Conservation (phyloP, 2,329 filamentous ascomycete species). For the Chaetomium olivaceum region DNA sequence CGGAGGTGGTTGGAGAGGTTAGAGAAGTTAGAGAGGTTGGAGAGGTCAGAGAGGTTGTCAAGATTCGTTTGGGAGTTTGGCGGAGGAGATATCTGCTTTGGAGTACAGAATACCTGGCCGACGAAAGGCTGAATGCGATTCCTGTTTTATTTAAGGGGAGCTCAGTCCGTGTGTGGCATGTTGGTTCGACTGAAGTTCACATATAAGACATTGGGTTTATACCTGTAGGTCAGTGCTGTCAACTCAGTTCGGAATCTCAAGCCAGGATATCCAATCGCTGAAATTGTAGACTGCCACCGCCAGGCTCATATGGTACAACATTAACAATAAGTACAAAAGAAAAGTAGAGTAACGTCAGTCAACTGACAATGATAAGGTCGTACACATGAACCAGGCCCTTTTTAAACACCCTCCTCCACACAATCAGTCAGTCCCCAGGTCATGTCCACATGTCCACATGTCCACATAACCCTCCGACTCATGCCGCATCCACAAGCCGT, state of each 20-base stretch:
- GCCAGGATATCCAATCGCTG: background rate
- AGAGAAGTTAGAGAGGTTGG: too few relatives aligned
- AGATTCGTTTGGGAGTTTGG: background rate
- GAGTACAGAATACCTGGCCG: conserved; percentile 7
- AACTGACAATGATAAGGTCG: background rate
- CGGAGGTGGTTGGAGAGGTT: background rate
- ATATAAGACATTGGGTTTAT: too few relatives aligned
- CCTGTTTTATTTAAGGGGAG: too few relatives aligned
- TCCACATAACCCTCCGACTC: background rate
- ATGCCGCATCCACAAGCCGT: background rate
- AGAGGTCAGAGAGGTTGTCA: background rate
- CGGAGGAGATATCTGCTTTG: conserved; percentile 8
- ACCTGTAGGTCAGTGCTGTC: background rate
- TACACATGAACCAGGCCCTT: background rate
- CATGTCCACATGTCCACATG: background rate
- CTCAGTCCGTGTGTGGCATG: background rate
- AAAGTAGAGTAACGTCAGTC: background rate
- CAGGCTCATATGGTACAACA: background rate
- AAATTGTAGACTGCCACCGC: background rate
- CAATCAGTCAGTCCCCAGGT: background rate
- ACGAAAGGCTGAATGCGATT: background rate
- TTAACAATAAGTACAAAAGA: background rate
- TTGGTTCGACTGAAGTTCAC: background rate
- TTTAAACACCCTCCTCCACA: background rate
- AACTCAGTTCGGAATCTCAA: background rate